Base-by-base conservation (phyloP, 129 eudicot genomes). In the Chrysanthemum lavandulifolium region DNA sequence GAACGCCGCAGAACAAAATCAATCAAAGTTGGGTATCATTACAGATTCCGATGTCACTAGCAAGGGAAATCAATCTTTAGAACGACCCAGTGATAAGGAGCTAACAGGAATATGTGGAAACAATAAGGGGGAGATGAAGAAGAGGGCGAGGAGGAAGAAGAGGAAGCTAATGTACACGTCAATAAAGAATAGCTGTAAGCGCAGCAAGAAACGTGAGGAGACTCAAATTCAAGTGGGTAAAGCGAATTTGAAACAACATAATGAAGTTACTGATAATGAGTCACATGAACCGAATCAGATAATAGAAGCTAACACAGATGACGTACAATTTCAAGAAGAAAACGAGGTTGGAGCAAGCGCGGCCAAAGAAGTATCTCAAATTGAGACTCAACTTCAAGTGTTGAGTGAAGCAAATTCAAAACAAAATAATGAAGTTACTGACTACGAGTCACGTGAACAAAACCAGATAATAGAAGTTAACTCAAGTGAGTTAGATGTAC, bases 171-270 rank as follows among this genome's bases (percentile, higher is more conserved):
- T 0, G 47, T 40, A 40, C 47, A 6, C 53, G 68, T 55, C 82
- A 55, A 16, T 11, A 62, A 53, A 14, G 72, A 78, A 47, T 53
- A 7, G 76, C 19, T 63, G 27, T 60, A 78, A 63, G 60, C 61
- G 82, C 16, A 33, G n/a, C 13, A 78, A 64, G 73, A 78, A 72
- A 55, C 57, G 25, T 13, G 65, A 68, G 64, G 61, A 52, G 7
- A 58, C 16, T 49, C 51, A 68, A 68, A 45, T 64, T 75, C 66
- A 53, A 45, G 40, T 49, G 59, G 50, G 48, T 67, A 67, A 76
- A 48, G 68, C 33, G 25, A 55, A 48, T 45, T 67, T 67, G 74
- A 59, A 57, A 57, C 61, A 69, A 77, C 49, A 77, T 33, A 53
- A 69, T 25, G 56, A 68, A 51, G 56, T 16, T 36, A 68, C 61